Conservation (phyloP, 495 filamentous ascomycete species). For the Aspergillus indologenus region DNA sequence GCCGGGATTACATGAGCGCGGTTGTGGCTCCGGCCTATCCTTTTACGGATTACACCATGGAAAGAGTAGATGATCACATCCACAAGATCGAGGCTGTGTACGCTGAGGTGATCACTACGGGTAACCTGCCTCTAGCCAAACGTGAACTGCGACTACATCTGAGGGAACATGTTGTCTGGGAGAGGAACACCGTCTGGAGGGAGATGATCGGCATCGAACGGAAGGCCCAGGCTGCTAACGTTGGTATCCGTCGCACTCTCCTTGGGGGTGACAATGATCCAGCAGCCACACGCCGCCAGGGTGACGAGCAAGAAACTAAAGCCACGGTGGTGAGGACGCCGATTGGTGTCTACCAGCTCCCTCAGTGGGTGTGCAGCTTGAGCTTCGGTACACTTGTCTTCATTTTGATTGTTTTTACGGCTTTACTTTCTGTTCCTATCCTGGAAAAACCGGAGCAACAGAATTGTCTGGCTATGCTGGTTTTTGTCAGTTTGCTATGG, state of each 20-base stretch:
- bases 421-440: slow-evolving; percentile 69
- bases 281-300: slow-evolving; percentile 69
- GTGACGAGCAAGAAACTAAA: slow-evolving; percentile 66
- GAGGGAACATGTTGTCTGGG: slow-evolving; percentile 97
- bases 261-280: slow-evolving; percentile 73
- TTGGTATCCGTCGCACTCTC: slow-evolving; percentile 75
- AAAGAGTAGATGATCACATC: slow-evolving; percentile 67
- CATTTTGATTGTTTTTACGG: slow-evolving; percentile 68
- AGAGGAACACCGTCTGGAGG: slow-evolving; percentile 97
- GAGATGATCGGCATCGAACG: slow-evolving; percentile 98
- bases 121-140: slow-evolving; percentile 67
- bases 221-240: slow-evolving; percentile 90
- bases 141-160: slow-evolving; percentile 88
- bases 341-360: slow-evolving; percentile 69
- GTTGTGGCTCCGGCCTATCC: slow-evolving; percentile 70
- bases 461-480: slow-evolving; percentile 89
- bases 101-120: slow-evolving; percentile 74
- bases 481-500: slow-evolving; percentile 94
- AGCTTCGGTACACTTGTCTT: slow-evolving; percentile 74
- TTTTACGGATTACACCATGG: slow-evolving; percentile 69
- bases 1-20: slow-evolving; percentile 68
- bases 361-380: slow-evolving; percentile 77
- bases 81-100: slow-evolving; percentile 72
- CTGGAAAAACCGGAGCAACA: slow-evolving; percentile 86
- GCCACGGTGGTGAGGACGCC: slow-evolving; percentile 76